A percentile compares a stretch with the other conserved stretches of the same genome.
Evolutionary conservation across 768 basidiomycete genomes (phyloP).

Genomic region (Tulasnella sp.): DNA sequence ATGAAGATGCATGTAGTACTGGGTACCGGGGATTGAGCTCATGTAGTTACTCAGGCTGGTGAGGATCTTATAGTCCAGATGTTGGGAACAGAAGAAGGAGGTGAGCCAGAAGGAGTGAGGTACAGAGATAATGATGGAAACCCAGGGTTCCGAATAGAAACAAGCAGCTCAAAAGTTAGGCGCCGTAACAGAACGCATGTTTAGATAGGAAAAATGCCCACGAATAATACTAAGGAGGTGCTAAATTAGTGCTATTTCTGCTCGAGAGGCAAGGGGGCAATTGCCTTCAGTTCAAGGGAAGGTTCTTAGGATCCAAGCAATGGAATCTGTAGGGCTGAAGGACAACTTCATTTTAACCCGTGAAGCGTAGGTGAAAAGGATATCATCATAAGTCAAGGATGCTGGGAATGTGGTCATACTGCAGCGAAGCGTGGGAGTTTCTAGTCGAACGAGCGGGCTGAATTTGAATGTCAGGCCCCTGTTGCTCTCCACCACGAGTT

Average conservation of each 20-base stretch:
- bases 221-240: too few relatives aligned
- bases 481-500: constrained; percentile 4
- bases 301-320: too few relatives aligned
- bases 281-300: too few relatives aligned
- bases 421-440: not conserved
- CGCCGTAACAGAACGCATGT: too few relatives aligned
- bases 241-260: too few relatives aligned
- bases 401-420: not conserved
- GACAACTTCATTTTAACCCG: too few relatives aligned
- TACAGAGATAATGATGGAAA: not conserved
- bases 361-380: not conserved
- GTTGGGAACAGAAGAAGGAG: too few relatives aligned
- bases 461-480: constrained; percentile 18
- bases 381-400: not conserved
- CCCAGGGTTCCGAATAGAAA: not conserved
- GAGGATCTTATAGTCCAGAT: not conserved
- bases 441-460: not conserved
- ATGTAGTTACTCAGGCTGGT: not conserved
- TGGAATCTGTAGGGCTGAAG: too few relatives aligned
- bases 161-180: not conserved
- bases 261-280: too few relatives aligned
- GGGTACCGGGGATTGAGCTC: not conserved
- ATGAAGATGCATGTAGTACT: constrained; percentile 16
- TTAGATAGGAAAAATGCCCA: too few relatives aligned
- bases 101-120: not conserved